Evolutionary conservation across 495 filamentous ascomycete species (phyloP).

Genomic region (Xylaria flabelliformis): DNA sequence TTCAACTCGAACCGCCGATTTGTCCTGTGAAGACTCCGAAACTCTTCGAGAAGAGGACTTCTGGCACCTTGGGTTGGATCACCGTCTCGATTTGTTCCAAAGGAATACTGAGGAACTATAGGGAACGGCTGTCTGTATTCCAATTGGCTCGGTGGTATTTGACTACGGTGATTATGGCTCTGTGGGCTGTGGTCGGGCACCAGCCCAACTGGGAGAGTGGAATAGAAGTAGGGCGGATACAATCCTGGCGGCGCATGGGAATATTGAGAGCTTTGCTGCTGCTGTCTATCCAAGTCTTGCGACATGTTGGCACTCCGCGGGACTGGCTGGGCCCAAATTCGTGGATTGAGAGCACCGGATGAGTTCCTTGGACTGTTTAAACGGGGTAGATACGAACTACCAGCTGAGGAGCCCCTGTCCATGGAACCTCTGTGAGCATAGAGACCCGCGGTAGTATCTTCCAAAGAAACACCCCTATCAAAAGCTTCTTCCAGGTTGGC

Average conservation of each 20-base stretch:
- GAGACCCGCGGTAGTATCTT: slow-evolving; percentile 26
- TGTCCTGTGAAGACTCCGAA: slow-evolving; percentile 74
- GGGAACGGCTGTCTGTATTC: neutral
- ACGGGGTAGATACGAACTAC: slow-evolving; percentile 58
- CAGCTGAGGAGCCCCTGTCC: slow-evolving; percentile 57
- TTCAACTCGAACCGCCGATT: slow-evolving; percentile 86
- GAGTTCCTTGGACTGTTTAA: slow-evolving; percentile 66
- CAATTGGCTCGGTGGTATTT: neutral
- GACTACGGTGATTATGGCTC: neutral
- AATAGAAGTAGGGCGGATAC: slow-evolving; percentile 32
- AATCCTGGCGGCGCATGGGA: slow-evolving; percentile 35
- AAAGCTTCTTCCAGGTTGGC: slow-evolving; percentile 31
- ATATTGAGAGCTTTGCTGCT: slow-evolving; percentile 36
- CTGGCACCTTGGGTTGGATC: slow-evolving; percentile 69
- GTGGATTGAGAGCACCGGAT: slow-evolving; percentile 55
- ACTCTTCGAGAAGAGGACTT: slow-evolving; percentile 80
- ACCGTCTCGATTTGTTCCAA: slow-evolving; percentile 55
- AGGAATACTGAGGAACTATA: neutral
- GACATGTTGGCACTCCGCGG: slow-evolving; percentile 44
- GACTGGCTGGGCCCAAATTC: slow-evolving; percentile 44
- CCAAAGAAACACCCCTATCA: slow-evolving; percentile 25
- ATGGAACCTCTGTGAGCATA: slow-evolving; percentile 28
- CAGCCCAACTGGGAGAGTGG: slow-evolving; percentile 28
- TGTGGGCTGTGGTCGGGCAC: slow-evolving; percentile 48
- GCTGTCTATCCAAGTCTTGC: slow-evolving; percentile 43